Conservation (phyloP, 129 eudicot species). For the Centella asiatica region DNA sequence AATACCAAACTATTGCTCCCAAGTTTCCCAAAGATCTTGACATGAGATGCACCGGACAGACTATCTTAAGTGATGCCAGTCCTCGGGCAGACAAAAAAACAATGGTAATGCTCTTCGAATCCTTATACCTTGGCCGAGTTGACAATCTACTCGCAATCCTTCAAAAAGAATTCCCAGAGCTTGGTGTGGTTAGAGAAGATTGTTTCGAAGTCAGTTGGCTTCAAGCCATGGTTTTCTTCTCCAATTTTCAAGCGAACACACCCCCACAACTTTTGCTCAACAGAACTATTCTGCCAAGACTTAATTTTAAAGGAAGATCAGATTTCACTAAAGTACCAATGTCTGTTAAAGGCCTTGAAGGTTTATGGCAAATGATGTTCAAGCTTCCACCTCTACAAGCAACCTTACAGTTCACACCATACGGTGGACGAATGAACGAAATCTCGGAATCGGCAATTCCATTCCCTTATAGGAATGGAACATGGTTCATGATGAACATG, state of each 20-base stretch:
- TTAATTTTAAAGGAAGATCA: slow-evolving; percentile 28
- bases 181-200: slow-evolving; percentile 17
- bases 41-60: slow-evolving; percentile 13
- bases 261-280: slow-evolving; percentile 14
- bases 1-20: slow-evolving; percentile 20
- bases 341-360: slow-evolving; percentile 18
- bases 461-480: slow-evolving; percentile 35
- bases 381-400: background rate
- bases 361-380: slow-evolving; percentile 9
- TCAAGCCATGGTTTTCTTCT: slow-evolving; percentile 9
- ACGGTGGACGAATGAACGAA: slow-evolving; percentile 28
- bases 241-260: background rate
- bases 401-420: background rate
- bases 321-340: slow-evolving; percentile 31
- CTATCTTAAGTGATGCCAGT: background rate
- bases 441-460: slow-evolving; percentile 14
- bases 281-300: background rate
- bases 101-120: slow-evolving; percentile 12
- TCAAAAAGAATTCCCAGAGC: slow-evolving; percentile 23
- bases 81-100: background rate
- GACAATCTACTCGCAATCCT: slow-evolving; percentile 10
- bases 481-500: slow-evolving; percentile 13
- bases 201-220: slow-evolving; percentile 36
- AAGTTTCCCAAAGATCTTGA: slow-evolving; percentile 21
- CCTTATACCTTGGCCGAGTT: slow-evolving; percentile 23